phyloP scores from a whole-genome alignment of 768 basidiomycete genomes.

The Lepiota brunneoincarnata region DNA sequence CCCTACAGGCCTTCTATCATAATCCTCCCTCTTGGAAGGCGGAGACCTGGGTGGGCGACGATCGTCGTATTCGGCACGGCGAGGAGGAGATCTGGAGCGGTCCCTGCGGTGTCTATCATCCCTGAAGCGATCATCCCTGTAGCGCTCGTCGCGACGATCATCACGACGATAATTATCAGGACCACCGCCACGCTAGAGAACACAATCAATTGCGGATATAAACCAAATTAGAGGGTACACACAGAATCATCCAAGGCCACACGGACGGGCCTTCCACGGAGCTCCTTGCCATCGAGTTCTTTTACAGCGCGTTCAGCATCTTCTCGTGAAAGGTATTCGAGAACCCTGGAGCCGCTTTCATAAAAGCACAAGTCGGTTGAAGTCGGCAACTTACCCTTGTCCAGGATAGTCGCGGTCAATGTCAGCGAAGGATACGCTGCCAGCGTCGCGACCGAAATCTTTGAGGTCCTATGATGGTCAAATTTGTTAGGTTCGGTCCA shows the following conservation, averaged over 20 bases:
- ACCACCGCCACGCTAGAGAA: slow-evolving; percentile 49
- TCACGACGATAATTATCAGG: slow-evolving; percentile 77
- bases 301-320: slow-evolving; percentile 94
- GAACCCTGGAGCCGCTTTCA: slow-evolving; percentile 53
- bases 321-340: slow-evolving; percentile 85
- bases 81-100: slow-evolving; percentile 79
- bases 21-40: slow-evolving; percentile 74
- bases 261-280: slow-evolving; percentile 79
- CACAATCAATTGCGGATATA: slow-evolving; percentile 9
- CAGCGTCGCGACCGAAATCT: slow-evolving; percentile 94
- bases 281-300: slow-evolving; percentile 81
- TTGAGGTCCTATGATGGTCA: slow-evolving; percentile 80
- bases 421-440: slow-evolving; percentile 92
- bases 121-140: slow-evolving; percentile 58
- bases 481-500: slow-evolving; percentile 40
- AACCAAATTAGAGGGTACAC: slow-evolving; percentile 19
- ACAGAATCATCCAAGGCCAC: slow-evolving; percentile 67
- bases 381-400: slow-evolving; percentile 65
- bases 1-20: slow-evolving; percentile 88
- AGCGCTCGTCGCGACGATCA: slow-evolving; percentile 62
- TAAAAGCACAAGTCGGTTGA: neutral
- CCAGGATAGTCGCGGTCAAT: slow-evolving; percentile 85
- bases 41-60: slow-evolving; percentile 77
- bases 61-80: slow-evolving; percentile 70
- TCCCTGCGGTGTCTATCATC: slow-evolving; percentile 70